A percentile compares a stretch with the other conserved stretches of the same genome.
phyloP scores from a whole-genome alignment of 106 monocot genomes.

The Allium cepa region DNA sequence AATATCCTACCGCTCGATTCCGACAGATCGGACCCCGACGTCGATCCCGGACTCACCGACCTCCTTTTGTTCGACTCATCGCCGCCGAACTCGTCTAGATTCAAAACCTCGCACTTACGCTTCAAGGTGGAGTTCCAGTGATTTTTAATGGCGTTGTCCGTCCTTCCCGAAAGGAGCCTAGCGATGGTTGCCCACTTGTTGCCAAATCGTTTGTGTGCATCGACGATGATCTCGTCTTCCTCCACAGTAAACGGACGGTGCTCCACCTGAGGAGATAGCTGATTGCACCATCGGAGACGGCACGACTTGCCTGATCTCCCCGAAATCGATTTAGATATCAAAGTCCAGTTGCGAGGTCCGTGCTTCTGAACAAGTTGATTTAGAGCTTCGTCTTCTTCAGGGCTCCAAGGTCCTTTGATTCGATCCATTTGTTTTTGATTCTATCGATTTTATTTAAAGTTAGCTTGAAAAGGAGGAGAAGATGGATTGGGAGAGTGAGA shows the following conservation, averaged over 20 bases:
- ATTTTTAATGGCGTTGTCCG: constrained; percentile 78
- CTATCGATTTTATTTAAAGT: too few relatives aligned
- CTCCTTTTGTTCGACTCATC: constrained; percentile 5
- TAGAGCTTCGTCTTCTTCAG: constrained; percentile 57
- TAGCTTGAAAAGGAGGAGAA: too few relatives aligned
- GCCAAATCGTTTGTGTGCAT: constrained; percentile 48
- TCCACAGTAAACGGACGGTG: constrained; percentile 61
- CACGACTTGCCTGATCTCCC: constrained; percentile 69
- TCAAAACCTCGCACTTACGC: constrained; percentile 21
- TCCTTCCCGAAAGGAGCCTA: constrained; percentile 50
- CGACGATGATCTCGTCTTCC: constrained; percentile 57
- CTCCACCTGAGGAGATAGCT: constrained; percentile 64
- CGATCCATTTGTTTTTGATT: constrained; percentile 27
- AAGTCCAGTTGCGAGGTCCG: constrained; percentile 66
- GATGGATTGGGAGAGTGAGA: not conserved
- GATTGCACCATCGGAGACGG: constrained; percentile 68
- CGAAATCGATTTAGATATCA: constrained; percentile 59
- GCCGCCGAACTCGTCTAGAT: constrained; percentile 8
- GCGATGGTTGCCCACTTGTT: constrained; percentile 87
- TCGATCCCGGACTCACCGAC: constrained; percentile 23
- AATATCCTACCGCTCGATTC: constrained; percentile 25
- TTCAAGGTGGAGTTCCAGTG: constrained; percentile 84
- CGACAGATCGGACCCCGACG: constrained; percentile 25
- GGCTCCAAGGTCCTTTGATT: constrained; percentile 82
- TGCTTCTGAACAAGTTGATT: constrained; percentile 41